These are phyloP conservation scores for Cryptococcus sp. DNA, from an alignment of 1,284 basidiomycete species.

Conservation along the genomic window DNA sequence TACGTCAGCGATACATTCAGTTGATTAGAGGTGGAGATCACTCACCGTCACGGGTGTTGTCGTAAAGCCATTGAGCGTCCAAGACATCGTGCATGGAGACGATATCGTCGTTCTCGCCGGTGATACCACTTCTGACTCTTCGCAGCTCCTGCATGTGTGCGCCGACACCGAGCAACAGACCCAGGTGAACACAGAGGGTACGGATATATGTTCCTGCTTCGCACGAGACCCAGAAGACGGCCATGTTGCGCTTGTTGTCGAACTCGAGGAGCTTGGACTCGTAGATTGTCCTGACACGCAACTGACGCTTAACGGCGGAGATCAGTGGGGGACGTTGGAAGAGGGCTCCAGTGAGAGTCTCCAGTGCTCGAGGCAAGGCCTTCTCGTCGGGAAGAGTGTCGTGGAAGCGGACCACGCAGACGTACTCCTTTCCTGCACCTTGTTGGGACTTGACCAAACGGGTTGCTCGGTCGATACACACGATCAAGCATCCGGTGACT, in stretches of 20 bases:
- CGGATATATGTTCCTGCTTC: slow-evolving; percentile 99
- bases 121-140: slow-evolving; percentile 90
- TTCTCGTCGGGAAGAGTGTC: slow-evolving; percentile 76
- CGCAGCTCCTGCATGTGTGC: slow-evolving; percentile 99
- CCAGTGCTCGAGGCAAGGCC: slow-evolving; percentile 86
- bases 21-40: slow-evolving; percentile 5
- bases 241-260: slow-evolving; percentile 95
- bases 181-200: slow-evolving; percentile 96
- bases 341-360: slow-evolving; percentile 95
- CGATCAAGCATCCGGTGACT: slow-evolving; percentile 97
- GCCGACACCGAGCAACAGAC: slow-evolving; percentile 91
- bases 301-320: slow-evolving; percentile 97
- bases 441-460: slow-evolving; percentile 91
- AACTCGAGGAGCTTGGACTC: slow-evolving; percentile 96
- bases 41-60: slow-evolving; percentile 95
- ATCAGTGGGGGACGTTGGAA: slow-evolving; percentile 99
- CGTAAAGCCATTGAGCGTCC: slow-evolving; percentile 98
- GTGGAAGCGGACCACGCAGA: slow-evolving; percentile 93
- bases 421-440: slow-evolving; percentile 90
- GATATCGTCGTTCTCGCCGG: slow-evolving; percentile 96
- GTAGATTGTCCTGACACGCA: slow-evolving; percentile 97
- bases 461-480: slow-evolving; percentile 99
- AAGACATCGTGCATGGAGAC: slow-evolving; percentile 99
- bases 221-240: slow-evolving; percentile 97
- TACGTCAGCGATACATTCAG: neutral